Base-by-base conservation (phyloP, 306 rosid species). In the Mucuna pruriens region DNA sequence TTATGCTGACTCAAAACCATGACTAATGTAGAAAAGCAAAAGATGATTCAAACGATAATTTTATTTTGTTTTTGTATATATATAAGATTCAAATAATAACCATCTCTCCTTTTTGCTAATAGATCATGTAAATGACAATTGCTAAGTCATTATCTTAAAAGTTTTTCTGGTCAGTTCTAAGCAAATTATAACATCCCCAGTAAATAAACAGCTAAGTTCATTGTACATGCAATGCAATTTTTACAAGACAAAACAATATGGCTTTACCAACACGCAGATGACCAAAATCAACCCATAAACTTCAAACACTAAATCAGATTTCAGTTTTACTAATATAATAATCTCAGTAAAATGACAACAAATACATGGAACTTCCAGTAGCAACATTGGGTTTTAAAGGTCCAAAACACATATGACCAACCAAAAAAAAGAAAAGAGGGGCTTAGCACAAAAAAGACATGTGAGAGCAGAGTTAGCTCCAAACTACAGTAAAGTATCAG, bases 251-350 rank as follows among this genome's bases (percentile, higher is more conserved):
- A 39, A 66, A 40, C 12, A 65, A 49, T 0, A 10, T 22, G 13
- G 29, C 22, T 31, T 66, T 33, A 57, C 9, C 65, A 66, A 44
- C 40, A 75, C n/a, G 17, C 17, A 76, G 76, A 34, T 42, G 36
- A 23, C 9, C 58, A 54, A 51, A 66, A 51, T 23, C 23, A 69
- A 17, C 33, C 78, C 52, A 46, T 44, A 31, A 36, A 6, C 20
- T 4, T 10, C 12, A 51, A 25, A 51, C 82, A 49, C 44, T 3
- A 9, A 26, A 40, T 16, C 55, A 55, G 9, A 57, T 71, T 79
- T 45, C 62, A 80, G 49, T 80, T 80, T 60, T 51, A 71, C 31
- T 23, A 31, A 39, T 55, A 19, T 13, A 62, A 33, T 77, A 77
- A 45, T 36, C 45, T 22, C 51, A 64, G 4, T 23, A 66, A 66